Evolutionary conservation across 2,329 filamentous ascomycete species (phyloP).

Genomic region (Colletotrichum graminicola): DNA sequence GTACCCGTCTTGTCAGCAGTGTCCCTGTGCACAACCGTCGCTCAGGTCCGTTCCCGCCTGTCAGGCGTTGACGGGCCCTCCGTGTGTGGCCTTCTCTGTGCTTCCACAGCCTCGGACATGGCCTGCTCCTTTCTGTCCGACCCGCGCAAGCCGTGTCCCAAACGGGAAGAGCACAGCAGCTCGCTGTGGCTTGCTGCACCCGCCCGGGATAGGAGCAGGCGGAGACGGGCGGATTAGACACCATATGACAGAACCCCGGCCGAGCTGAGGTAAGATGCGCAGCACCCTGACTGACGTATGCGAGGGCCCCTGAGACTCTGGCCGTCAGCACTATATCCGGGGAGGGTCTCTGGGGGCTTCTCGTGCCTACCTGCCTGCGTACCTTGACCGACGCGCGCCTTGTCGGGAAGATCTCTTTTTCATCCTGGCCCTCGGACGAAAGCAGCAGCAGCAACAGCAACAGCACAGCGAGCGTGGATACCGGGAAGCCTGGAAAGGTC

Average conservation of each 20-base stretch:
- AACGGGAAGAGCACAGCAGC: slow-evolving; percentile 29
- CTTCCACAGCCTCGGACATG: slow-evolving; percentile 37
- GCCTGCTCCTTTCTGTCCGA: slow-evolving; percentile 18
- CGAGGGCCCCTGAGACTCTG: slow-evolving; percentile 32
- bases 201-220: background rate
- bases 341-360: background rate
- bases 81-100: slow-evolving; percentile 39
- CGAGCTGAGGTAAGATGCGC: slow-evolving; percentile 37
- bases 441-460: background rate
- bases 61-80: slow-evolving; percentile 25
- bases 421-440: background rate
- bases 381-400: slow-evolving; percentile 21
- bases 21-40: slow-evolving; percentile 7
- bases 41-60: slow-evolving; percentile 29
- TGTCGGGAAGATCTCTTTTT: slow-evolving; percentile 29
- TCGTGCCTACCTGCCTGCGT: background rate
- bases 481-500: slow-evolving; percentile 15
- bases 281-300: slow-evolving; percentile 37
- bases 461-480: background rate
- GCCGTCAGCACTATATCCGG: background rate
- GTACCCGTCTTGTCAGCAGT: slow-evolving; percentile 24
- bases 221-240: slow-evolving; percentile 25
- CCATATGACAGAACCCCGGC: slow-evolving; percentile 25
- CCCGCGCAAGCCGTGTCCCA: slow-evolving; percentile 28
- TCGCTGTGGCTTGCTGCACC: slow-evolving; percentile 35